Base-by-base conservation (phyloP, 345 rosid species). In the Eucalyptus sp. region DNA sequence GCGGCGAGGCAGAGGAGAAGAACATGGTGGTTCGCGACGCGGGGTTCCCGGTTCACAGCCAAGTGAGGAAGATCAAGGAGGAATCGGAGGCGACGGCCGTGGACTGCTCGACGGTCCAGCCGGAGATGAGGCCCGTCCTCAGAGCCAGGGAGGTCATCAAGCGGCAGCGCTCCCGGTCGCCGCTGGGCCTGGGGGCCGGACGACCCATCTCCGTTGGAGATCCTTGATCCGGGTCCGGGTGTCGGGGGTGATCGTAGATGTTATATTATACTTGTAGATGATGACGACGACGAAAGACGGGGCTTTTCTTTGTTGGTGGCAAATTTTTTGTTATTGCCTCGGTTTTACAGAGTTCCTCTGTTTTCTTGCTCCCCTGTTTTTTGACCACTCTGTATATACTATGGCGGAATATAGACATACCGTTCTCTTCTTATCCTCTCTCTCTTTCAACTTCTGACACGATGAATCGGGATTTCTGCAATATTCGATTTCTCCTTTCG, bases 41-140 rank as follows among this genome's bases (percentile, higher is more conserved):
- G 86, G 91, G 86, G 8, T 54, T 88, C 87, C 90, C 91, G 44
- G 64, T 93, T 31, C 94, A 93, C 66, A 91, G 81, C 89, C 94
- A 93, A 49, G 94, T 92, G 64, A 90, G 89, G 85, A 93, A 91
- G 90, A 91, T 92, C 51, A 92, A 91, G 93, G 51, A 90, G 68
- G 93, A 91, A 84, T 90, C 76, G 22, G 87, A 89, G 64, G 87
- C 88, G 24, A 90, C 49, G 83, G 71, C 51, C 51, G 86, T 86
- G 64, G 92, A 91, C 43, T 88, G 89, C 87, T 80, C 91, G 22
- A 87, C 88, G 9, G 92, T 81, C 64, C 90, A 76, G 87, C 91
- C 91, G 8, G 93, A 92, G 92, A 91, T 89, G 85, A 89, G 91
- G 87, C 92, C 90, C n/a, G 91, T 88, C 52, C 54, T 87, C 37